These are phyloP conservation scores for Citrus unshiu DNA, from an alignment of 345 rosid genomes.

Conservation along the genomic window DNA sequence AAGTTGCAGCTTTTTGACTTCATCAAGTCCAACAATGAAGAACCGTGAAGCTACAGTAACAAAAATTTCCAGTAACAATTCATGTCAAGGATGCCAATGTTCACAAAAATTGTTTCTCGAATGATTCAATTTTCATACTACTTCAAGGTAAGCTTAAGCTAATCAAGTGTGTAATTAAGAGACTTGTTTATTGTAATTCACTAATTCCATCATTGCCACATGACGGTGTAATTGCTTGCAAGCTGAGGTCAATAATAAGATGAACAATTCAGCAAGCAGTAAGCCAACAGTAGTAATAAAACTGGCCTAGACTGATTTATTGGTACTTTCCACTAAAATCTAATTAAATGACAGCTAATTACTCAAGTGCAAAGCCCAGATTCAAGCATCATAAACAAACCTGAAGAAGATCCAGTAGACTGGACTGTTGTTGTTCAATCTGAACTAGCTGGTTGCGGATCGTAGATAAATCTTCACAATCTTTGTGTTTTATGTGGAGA, in stretches of 20 bases:
- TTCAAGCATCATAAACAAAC: conserved; percentile 40
- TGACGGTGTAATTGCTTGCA: not conserved
- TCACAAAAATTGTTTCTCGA: not conserved
- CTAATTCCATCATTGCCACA: not conserved
- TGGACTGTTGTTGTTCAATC: conserved; percentile 92
- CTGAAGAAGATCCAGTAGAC: conserved; percentile 85
- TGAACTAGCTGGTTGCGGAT: conserved; percentile 86
- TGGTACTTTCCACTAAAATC: not conserved
- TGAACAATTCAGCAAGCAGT: not conserved
- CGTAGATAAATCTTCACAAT: conserved; percentile 61
- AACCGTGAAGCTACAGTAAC: not conserved
- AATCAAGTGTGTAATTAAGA: not conserved
- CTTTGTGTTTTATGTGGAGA: conserved; percentile 58
- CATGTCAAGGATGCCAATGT: not conserved
- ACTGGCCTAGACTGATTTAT: not conserved
- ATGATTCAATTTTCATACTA: not conserved
- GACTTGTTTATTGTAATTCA: not conserved
- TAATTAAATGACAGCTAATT: not conserved
- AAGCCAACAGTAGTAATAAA: not conserved
- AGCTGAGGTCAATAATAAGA: not conserved
- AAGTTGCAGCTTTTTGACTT: not conserved
- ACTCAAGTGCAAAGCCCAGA: not conserved
- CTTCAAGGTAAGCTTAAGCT: not conserved
- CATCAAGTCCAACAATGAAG: conserved; percentile 6
- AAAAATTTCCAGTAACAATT: not conserved